Base-by-base conservation (phyloP, 1,139 yeast genomes). In the Pneumocystis carinii region DNA sequence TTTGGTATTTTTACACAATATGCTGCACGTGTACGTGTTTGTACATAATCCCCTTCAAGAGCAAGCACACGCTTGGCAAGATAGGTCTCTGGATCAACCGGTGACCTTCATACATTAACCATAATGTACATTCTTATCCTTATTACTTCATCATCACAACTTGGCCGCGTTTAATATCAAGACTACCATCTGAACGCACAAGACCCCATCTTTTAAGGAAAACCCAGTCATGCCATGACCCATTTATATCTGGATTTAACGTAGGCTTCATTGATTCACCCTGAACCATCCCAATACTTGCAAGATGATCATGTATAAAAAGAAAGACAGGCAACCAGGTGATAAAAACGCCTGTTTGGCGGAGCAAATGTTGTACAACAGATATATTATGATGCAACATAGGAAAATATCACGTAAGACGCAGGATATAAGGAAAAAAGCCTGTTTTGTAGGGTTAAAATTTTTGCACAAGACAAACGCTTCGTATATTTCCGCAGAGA, bases 201-300 rank as follows among this genome's bases (percentile, higher is more conserved):
- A 63, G 55, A 58, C 64, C 60, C 32, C 56, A 39, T 53, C 61
- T 59, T 32, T 63, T 41, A 19, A 90, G 77, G 6, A 88, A 69
- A 0, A 87, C 90, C 73, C 86, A 79, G 71, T 90, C 96, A 35
- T 80, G 76, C 66, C 76, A 66, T 56, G 76, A 73, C 24, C 72
- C 69, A 19, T 79, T 73, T 17, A 80, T 76, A 60, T 83, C 79
- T 0, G 96, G 95, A 72, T 90, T 90, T 70, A 90, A 80, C 0
- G 96, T 82, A 0, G 97, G 97, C 61, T 87, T 79, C 97, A 90
- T 90, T 24, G 96, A 88, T 55, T 80, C 74, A 1, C 97, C 97
- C 57, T 84, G 81, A 17, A 90, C 81, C 72, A 83, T 81, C 24
- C 89, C 87, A 27, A 90, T 79, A 72, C 84, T 90, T 64, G 82